Conservation (phyloP, 352 stramenopile genomes). For the Chrysophaeum taylorii region DNA sequence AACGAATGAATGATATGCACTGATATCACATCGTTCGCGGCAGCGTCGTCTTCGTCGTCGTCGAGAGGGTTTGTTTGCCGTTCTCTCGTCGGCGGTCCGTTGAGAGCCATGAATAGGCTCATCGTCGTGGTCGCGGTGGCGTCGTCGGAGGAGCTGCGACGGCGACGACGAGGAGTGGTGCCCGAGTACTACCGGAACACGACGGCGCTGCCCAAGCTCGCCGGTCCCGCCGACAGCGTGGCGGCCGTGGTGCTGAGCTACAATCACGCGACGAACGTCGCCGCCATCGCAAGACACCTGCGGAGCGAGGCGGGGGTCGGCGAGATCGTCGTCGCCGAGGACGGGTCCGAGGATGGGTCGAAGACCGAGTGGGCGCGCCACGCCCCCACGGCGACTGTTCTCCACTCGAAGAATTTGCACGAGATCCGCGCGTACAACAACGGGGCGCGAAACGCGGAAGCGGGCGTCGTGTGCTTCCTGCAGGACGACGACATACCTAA, state of each 20-base stretch:
- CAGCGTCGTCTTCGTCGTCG: too few relatives aligned
- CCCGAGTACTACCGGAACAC: background rate
- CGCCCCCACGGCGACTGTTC: background rate
- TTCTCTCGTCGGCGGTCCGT: too few relatives aligned
- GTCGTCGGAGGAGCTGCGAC: too few relatives aligned
- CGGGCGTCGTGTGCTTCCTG: background rate
- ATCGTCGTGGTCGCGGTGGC: too few relatives aligned
- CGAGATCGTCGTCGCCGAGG: slow-evolving; percentile 2
- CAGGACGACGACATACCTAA: slow-evolving; percentile 11
- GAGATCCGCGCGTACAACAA: slow-evolving; percentile 12
- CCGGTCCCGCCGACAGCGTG: background rate
- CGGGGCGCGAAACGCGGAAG: background rate
- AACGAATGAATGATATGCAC: too few relatives aligned
- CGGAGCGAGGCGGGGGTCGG: background rate
- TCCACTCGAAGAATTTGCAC: background rate
- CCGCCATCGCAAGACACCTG: background rate
- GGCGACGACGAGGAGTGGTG: too few relatives aligned
- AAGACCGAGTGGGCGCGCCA: background rate
- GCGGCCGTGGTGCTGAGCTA: background rate
- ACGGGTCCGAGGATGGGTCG: slow-evolving; percentile 3
- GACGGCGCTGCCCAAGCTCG: background rate
- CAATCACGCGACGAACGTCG: slow-evolving; percentile 1
- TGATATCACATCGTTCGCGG: too few relatives aligned
- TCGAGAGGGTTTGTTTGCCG: too few relatives aligned
- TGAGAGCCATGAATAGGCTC: too few relatives aligned